phyloP scores from a whole-genome alignment of 1,139 yeast genomes.

The Pichiaceae sp. region DNA sequence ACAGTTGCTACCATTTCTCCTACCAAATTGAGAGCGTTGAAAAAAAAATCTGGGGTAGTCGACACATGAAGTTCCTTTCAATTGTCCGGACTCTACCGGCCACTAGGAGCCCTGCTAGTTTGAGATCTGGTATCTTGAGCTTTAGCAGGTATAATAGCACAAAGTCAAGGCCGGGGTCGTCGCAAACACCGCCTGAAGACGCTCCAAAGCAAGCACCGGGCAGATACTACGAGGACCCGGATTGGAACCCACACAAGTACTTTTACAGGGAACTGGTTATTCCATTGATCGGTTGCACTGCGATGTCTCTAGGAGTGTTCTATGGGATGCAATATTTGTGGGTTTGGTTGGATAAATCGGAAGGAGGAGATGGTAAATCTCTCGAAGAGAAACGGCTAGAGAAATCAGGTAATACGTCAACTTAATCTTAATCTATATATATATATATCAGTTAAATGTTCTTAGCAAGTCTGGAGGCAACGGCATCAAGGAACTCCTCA shows the following conservation, averaged over 20 bases:
- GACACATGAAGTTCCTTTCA: neutral
- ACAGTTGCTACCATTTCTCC: neutral
- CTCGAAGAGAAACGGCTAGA: neutral
- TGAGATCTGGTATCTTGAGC: no score
- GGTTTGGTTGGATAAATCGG: conserved; percentile 30
- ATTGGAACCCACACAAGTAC: conserved; percentile 22
- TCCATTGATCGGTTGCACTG: conserved; percentile 34
- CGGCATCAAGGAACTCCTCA: conserved; percentile 67
- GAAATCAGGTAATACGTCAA: neutral
- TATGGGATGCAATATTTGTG: conserved; percentile 32
- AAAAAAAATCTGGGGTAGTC: neutral
- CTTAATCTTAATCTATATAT: neutral
- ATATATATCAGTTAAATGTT: conserved; percentile 2
- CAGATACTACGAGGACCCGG: conserved; percentile 13
- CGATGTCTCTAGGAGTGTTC: conserved; percentile 33
- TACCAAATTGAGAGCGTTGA: neutral
- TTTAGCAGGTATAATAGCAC: neutral
- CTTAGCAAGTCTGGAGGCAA: conserved; percentile 38
- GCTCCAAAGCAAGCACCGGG: neutral
- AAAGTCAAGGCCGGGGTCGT: no score
- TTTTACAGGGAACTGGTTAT: conserved; percentile 35
- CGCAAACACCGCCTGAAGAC: no score
- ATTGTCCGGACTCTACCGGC: no score
- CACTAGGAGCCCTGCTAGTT: no score
- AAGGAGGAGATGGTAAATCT: neutral